These are phyloP conservation scores for Aaosphaeria pasadenensis DNA, from an alignment of 2,329 filamentous ascomycete species.

Conservation along the genomic window DNA sequence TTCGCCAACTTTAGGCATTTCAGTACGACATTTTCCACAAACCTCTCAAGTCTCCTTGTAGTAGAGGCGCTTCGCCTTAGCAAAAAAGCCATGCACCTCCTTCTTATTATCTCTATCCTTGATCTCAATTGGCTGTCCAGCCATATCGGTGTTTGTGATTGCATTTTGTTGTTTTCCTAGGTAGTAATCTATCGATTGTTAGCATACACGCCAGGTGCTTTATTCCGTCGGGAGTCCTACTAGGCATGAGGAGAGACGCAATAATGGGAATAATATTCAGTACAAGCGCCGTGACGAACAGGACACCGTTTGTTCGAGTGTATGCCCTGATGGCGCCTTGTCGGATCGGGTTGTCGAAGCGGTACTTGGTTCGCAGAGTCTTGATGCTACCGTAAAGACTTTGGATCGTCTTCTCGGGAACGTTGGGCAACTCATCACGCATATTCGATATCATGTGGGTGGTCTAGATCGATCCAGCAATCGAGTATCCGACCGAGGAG, in stretches of 20 bases:
- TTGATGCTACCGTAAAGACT: conserved; percentile 38
- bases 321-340: conserved; percentile 41
- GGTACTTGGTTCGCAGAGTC: conserved; percentile 26
- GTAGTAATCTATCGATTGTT: conserved; percentile 24
- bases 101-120: neutral
- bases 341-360: conserved; percentile 32
- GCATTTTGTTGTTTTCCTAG: conserved; percentile 23
- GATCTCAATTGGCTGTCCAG: conserved; percentile 10
- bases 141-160: conserved; percentile 18
- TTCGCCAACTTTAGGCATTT: too few relatives aligned
- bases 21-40: too few relatives aligned
- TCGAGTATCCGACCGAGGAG: conserved; percentile 38
- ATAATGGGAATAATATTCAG: conserved; percentile 33
- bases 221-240: conserved; percentile 1
- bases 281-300: conserved; percentile 29
- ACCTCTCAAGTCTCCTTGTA: neutral
- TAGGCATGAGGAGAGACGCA: conserved; percentile 41
- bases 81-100: neutral
- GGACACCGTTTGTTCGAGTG: conserved; percentile 34
- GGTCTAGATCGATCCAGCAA: conserved; percentile 40
- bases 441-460: conserved; percentile 37
- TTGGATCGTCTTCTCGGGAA: conserved; percentile 16
- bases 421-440: conserved; percentile 26
- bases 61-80: neutral
- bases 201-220: neutral